Percentiles rank a stretch among this genome's conserved stretches.
Evolutionary conservation across 2,329 filamentous ascomycete genomes (phyloP).

Genomic region (Leptographium radiaticola): DNA sequence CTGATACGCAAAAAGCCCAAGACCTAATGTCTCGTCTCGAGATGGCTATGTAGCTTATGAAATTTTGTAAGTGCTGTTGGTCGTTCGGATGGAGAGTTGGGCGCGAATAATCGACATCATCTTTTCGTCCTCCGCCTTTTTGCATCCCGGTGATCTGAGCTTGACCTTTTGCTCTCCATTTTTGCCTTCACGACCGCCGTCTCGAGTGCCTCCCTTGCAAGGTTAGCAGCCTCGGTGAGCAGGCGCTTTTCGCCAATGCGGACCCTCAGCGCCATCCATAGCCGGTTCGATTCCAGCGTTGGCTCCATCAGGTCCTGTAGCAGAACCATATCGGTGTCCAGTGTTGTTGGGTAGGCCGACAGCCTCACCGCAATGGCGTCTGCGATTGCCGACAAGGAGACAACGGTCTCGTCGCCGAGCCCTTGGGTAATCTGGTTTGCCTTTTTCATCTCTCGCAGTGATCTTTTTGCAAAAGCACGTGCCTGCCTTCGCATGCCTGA

Average conservation of each 20-base stretch:
- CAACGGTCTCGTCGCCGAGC: slow-evolving; percentile 13
- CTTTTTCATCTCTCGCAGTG: slow-evolving; percentile 17
- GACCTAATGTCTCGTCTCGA: slow-evolving; percentile 4
- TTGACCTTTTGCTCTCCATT: slow-evolving; percentile 6
- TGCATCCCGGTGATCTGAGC: background rate
- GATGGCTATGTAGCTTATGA: background rate
- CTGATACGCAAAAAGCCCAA: slow-evolving; percentile 45
- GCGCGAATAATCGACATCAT: background rate
- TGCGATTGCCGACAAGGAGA: slow-evolving; percentile 26
- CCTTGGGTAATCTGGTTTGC: slow-evolving; percentile 10
- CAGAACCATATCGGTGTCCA: slow-evolving; percentile 17
- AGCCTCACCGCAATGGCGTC: slow-evolving; percentile 15
- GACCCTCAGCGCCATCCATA: slow-evolving; percentile 20
- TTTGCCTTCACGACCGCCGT: slow-evolving; percentile 7
- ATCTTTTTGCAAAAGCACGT: slow-evolving; percentile 33
- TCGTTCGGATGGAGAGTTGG: background rate
- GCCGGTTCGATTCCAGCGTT: background rate
- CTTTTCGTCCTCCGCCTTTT: slow-evolving; percentile 14
- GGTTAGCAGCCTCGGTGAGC: slow-evolving; percentile 14
- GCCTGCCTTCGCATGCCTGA: slow-evolving; percentile 39
- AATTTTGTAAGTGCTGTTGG: background rate
- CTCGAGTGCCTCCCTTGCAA: slow-evolving; percentile 12
- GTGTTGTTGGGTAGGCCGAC: slow-evolving; percentile 11
- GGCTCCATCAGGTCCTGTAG: slow-evolving; percentile 2
- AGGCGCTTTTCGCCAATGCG: slow-evolving; percentile 23